phyloP scores from a whole-genome alignment of 2,329 filamentous ascomycete genomes.

The Venturiaceae sp. region DNA sequence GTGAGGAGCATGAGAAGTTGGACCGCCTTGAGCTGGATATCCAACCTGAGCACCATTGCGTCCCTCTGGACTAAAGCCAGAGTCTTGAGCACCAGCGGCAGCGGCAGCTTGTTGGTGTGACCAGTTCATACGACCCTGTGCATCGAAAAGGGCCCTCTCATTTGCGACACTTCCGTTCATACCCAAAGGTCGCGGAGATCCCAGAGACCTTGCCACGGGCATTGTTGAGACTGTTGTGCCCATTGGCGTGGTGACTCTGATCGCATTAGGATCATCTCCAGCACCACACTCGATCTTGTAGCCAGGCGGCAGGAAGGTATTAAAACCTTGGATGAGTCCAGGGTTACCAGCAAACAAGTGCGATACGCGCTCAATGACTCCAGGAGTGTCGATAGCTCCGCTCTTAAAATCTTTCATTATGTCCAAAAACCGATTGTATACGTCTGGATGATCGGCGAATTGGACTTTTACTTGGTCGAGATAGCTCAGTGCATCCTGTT shows the following conservation, averaged over 20 bases:
- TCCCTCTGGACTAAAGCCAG: conserved; percentile 33
- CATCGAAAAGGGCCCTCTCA: conserved; percentile 24
- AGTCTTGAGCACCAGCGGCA: conserved; percentile 24
- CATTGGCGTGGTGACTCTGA: conserved; percentile 92
- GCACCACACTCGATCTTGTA: conserved; percentile 95
- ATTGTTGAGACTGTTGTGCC: conserved; percentile 94
- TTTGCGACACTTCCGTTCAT: not conserved
- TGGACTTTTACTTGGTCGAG: conserved; percentile 98
- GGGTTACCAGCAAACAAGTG: conserved; percentile 93
- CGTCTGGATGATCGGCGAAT: conserved; percentile 92
- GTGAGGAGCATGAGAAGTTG: conserved; percentile 20
- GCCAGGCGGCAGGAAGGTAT: conserved; percentile 90
- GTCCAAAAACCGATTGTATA: conserved; percentile 93
- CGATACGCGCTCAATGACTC: conserved; percentile 93
- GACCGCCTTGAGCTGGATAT: not conserved
- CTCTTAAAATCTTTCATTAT: conserved; percentile 99
- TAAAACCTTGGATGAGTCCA: conserved; percentile 93
- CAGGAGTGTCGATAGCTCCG: conserved; percentile 82
- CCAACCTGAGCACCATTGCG: not conserved
- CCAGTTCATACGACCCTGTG: conserved; percentile 18
- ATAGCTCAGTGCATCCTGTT: conserved; percentile 76
- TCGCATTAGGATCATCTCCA: conserved; percentile 89
- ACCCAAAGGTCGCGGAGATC: conserved; percentile 13
- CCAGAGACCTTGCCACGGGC: conserved; percentile 40
- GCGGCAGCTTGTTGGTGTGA: conserved; percentile 18